Evolutionary conservation across 2,329 filamentous ascomycete genomes (phyloP).

Genomic region (Penicillium sp.): DNA sequence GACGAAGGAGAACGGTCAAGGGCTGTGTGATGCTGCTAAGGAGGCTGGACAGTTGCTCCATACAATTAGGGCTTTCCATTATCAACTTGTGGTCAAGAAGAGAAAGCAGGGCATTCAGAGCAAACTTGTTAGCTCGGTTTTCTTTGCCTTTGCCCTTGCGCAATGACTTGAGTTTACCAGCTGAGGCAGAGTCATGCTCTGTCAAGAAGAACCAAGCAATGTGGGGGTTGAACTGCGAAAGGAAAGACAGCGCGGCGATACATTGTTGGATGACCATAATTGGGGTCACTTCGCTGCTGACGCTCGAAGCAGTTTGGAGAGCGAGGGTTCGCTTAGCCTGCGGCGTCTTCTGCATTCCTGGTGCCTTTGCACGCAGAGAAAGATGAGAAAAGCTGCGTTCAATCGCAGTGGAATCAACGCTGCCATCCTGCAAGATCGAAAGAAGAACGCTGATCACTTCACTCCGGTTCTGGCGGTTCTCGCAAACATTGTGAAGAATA

Average conservation of each 20-base stretch:
- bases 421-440: slow-evolving; percentile 90
- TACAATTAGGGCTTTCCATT: slow-evolving; percentile 92
- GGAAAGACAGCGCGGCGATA: slow-evolving; percentile 70
- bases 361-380: slow-evolving; percentile 79
- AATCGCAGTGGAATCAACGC: slow-evolving; percentile 81
- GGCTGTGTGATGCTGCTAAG: slow-evolving; percentile 83
- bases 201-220: slow-evolving; percentile 87
- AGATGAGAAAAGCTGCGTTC: slow-evolving; percentile 92
- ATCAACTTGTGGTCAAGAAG: slow-evolving; percentile 88
- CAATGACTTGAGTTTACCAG: slow-evolving; percentile 65
- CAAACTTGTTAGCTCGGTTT: slow-evolving; percentile 72
- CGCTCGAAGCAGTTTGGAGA: slow-evolving; percentile 45
- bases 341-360: slow-evolving; percentile 69
- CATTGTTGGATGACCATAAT: slow-evolving; percentile 94
- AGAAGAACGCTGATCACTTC: slow-evolving; percentile 89
- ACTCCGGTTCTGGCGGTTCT: slow-evolving; percentile 89
- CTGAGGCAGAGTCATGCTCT: slow-evolving; percentile 74
- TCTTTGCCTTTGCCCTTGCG: slow-evolving; percentile 87
- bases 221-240: slow-evolving; percentile 75
- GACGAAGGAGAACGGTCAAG: slow-evolving; percentile 69
- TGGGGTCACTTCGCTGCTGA: slow-evolving; percentile 81
- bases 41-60: slow-evolving; percentile 83
- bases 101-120: slow-evolving; percentile 79
- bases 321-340: slow-evolving; percentile 66
- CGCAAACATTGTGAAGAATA: slow-evolving; percentile 82